These are phyloP conservation scores for Plasmodium gaboni DNA, from an alignment of 169 alveolate genomes.

Conservation along the genomic window DNA sequence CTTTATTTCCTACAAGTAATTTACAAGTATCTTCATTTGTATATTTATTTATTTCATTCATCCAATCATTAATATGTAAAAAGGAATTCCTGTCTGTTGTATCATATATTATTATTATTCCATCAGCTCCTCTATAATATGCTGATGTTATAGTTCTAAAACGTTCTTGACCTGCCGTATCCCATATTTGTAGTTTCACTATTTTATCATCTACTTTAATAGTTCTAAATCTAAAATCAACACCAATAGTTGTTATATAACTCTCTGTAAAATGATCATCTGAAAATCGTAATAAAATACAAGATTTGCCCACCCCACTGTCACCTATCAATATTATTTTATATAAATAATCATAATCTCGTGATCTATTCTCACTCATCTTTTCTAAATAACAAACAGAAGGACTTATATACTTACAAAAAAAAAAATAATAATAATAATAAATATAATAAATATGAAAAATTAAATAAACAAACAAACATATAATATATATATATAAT, in stretches of 20 bases:
- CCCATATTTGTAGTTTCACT: conserved; percentile 97
- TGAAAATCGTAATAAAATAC: conserved; percentile 96
- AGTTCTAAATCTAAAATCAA: conserved; percentile 93
- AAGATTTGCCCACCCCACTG: conserved; percentile 98
- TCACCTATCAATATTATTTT: conserved; percentile 98
- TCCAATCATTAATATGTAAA: conserved; percentile 94
- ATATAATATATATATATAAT: neutral
- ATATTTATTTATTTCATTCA: conserved; percentile 94
- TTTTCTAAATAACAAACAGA: neutral
- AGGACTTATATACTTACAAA: neutral
- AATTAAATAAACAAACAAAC: neutral
- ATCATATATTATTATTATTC: conserved; percentile 95
- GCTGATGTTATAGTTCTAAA: conserved; percentile 96
- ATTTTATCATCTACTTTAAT: conserved; percentile 92
- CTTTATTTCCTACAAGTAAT: conserved; percentile 96
- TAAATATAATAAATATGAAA: neutral
- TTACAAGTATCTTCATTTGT: conserved; percentile 94
- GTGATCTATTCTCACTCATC: conserved; percentile 44
- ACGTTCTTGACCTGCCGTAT: conserved; percentile 98
- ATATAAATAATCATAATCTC: conserved; percentile 93
- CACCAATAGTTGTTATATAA: conserved; percentile 92
- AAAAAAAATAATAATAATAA: neutral
- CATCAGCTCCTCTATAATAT: conserved; percentile 98
- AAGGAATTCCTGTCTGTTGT: conserved; percentile 89
- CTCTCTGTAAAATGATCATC: conserved; percentile 92